Percentiles rank a stretch among this genome's conserved stretches.
Conservation (phyloP, 108 stramenopile genomes). For the Poteriospumella lacustris region DNA sequence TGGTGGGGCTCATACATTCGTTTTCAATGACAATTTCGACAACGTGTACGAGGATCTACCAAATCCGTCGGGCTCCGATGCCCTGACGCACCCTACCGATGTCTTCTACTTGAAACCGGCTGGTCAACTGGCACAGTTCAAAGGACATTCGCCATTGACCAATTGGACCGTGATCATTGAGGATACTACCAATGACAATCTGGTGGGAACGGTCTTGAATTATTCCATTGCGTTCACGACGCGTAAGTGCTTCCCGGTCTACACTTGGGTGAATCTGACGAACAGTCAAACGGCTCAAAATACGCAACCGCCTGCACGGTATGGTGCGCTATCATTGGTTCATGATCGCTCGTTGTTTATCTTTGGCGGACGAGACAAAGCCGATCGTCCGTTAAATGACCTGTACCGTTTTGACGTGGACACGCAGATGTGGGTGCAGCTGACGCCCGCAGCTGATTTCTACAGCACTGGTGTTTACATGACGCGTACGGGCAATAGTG, state of each 20-base stretch:
- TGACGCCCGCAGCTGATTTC: no score
- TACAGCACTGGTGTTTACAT: no score
- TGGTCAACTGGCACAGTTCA: neutral
- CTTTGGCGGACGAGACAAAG: neutral
- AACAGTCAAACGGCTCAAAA: no score
- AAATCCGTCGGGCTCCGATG: no score
- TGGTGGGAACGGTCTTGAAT: neutral
- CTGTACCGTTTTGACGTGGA: neutral
- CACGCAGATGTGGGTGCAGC: neutral
- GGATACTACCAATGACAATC: neutral
- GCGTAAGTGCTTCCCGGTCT: neutral
- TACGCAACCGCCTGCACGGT: neutral
- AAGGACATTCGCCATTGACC: neutral
- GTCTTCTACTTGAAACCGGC: neutral
- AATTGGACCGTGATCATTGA: slow-evolving; percentile 5
- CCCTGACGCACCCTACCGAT: neutral
- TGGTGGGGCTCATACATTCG: neutral
- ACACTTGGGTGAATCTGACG: neutral
- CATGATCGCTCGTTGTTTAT: neutral
- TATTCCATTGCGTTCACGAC: neutral
- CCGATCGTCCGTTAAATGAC: neutral
- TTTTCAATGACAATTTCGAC: neutral
- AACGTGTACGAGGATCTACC: no score
- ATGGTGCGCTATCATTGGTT: neutral
- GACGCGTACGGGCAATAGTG: no score